These are phyloP conservation scores for Rhynchosporium secalis DNA, from an alignment of 2,329 filamentous ascomycete species.

Conservation along the genomic window DNA sequence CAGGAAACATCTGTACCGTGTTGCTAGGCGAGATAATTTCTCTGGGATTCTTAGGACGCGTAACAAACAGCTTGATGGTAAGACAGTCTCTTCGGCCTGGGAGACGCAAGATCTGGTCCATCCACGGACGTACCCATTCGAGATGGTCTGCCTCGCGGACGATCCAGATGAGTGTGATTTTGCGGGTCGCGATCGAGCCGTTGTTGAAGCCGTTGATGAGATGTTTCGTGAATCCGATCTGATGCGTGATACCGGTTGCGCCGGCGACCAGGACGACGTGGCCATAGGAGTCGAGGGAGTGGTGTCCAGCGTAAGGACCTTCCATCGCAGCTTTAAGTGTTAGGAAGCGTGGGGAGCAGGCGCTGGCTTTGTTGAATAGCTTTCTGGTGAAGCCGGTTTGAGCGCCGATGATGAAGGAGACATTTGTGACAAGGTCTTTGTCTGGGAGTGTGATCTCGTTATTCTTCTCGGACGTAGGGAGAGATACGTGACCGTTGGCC, in stretches of 20 bases:
- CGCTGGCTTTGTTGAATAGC: slow-evolving; percentile 69
- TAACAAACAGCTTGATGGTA: slow-evolving; percentile 86
- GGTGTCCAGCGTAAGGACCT: slow-evolving; percentile 83
- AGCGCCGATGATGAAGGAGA: slow-evolving; percentile 84
- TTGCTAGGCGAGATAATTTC: slow-evolving; percentile 75
- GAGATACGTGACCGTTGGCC: slow-evolving; percentile 35
- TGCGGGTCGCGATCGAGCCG: slow-evolving; percentile 75
- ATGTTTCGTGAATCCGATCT: slow-evolving; percentile 83
- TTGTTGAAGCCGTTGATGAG: slow-evolving; percentile 68
- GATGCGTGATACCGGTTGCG: slow-evolving; percentile 93
- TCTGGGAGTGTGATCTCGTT: slow-evolving; percentile 18
- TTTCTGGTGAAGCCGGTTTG: slow-evolving; percentile 85
- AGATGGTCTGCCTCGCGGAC: slow-evolving; percentile 86
- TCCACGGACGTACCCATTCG: slow-evolving; percentile 91
- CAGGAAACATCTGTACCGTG: slow-evolving; percentile 89
- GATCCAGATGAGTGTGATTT: slow-evolving; percentile 86
- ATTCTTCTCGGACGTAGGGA: slow-evolving; percentile 43
- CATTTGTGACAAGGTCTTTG: slow-evolving; percentile 46
- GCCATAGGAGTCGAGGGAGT: slow-evolving; percentile 88
- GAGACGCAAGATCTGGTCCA: slow-evolving; percentile 72
- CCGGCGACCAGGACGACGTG: slow-evolving; percentile 89
- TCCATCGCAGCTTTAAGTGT: slow-evolving; percentile 67
- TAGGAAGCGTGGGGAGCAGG: slow-evolving; percentile 26
- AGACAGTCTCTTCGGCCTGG: slow-evolving; percentile 79
- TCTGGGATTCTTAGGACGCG: slow-evolving; percentile 73